A percentile compares a stretch with the other conserved stretches of the same genome.
phyloP scores from a whole-genome alignment of 192 early-diverging fungal genomes.

The Coemansia sp. region DNA sequence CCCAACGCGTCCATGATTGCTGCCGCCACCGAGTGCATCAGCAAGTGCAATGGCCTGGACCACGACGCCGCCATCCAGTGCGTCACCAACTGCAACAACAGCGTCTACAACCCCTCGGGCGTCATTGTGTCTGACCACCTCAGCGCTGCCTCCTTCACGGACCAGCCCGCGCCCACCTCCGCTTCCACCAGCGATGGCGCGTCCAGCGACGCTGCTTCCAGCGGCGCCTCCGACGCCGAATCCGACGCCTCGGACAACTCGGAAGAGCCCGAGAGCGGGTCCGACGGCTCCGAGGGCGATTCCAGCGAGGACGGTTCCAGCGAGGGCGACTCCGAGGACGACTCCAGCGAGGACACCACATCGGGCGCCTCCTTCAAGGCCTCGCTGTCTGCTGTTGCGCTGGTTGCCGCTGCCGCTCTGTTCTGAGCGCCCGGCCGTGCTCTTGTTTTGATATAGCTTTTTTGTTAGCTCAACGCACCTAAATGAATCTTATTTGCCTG shows the following conservation, averaged over 20 bases:
- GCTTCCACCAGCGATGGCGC: slow-evolving; percentile 4
- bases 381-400: slow-evolving; percentile 27
- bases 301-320: background rate
- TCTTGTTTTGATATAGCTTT: slow-evolving; percentile 3
- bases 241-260: slow-evolving; percentile 4
- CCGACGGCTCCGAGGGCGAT: slow-evolving; percentile 3
- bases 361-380: slow-evolving; percentile 30
- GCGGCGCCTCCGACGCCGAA: background rate
- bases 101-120: slow-evolving; percentile 41
- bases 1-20: slow-evolving; percentile 50
- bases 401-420: slow-evolving; percentile 39
- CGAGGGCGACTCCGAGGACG: background rate
- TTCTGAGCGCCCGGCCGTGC: slow-evolving; percentile 18
- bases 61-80: slow-evolving; percentile 34
- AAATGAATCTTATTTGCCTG: slow-evolving; percentile 8
- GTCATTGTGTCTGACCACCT: slow-evolving; percentile 33
- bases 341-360: slow-evolving; percentile 2
- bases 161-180: slow-evolving; percentile 7
- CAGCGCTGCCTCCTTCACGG: background rate
- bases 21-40: slow-evolving; percentile 38
- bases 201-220: background rate
- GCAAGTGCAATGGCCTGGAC: slow-evolving; percentile 24
- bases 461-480: background rate
- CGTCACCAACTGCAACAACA: slow-evolving; percentile 33
- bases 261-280: background rate